A percentile compares a stretch with the other conserved stretches of the same genome.
These are phyloP conservation scores for Calocera viscosa DNA, from an alignment of 768 basidiomycete genomes.

Conservation along the genomic window DNA sequence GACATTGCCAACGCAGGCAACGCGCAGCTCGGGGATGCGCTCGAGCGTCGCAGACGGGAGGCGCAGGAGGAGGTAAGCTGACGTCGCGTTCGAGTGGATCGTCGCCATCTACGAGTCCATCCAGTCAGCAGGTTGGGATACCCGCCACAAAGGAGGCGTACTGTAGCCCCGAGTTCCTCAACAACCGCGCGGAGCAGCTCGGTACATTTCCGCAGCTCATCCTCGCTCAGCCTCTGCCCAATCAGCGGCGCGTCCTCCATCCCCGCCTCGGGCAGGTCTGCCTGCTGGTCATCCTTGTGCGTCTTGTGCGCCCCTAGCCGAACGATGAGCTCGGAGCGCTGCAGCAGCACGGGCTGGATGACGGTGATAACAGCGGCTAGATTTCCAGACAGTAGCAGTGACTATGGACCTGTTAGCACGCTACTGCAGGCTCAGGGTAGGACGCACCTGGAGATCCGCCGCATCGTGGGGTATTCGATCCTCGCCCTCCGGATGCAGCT, in stretches of 20 bases:
- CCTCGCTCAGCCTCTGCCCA: neutral
- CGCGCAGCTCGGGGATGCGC: constrained; percentile 79
- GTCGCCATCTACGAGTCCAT: constrained; percentile 24
- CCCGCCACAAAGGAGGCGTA: neutral
- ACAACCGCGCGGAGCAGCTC: neutral
- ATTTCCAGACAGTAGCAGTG: neutral
- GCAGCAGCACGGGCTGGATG: neutral
- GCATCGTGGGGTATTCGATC: neutral
- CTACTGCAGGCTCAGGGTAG: neutral
- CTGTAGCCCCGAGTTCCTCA: neutral
- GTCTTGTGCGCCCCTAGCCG: constrained; percentile 6
- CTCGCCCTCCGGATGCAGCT: neutral
- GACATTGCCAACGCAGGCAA: constrained; percentile 80
- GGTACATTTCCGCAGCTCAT: neutral
- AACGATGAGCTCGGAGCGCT: neutral
- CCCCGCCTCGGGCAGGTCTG: neutral
- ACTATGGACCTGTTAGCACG: neutral
- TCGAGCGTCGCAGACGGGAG: constrained; percentile 65
- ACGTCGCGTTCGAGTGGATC: constrained; percentile 30
- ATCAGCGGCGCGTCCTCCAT: neutral
- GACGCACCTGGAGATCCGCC: neutral
- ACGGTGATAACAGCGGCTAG: neutral
- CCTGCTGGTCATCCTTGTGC: neutral
- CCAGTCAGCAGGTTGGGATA: too few species aligned
- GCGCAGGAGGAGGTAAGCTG: constrained; percentile 51